Evolutionary conservation across 768 basidiomycete species (phyloP).

Genomic region (Coprinopsis sp.): DNA sequence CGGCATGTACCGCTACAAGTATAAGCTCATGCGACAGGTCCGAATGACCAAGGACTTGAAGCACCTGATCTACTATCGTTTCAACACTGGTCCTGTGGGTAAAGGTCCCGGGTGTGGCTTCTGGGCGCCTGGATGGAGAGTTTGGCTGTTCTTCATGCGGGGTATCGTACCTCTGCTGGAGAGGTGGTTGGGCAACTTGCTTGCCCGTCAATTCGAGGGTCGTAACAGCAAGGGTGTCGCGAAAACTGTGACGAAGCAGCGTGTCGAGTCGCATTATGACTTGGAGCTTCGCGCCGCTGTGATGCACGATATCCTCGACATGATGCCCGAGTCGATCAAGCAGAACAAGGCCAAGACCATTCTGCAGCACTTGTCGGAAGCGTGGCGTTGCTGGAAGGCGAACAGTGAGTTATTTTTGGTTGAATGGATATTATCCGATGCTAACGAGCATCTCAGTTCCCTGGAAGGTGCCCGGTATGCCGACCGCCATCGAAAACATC

Average conservation of each 20-base stretch:
- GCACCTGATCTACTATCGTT: slow-evolving; percentile 96
- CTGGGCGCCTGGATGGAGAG: slow-evolving; percentile 99
- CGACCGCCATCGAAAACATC: slow-evolving; percentile 98
- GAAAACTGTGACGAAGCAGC: slow-evolving; percentile 98
- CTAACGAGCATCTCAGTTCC: slow-evolving; percentile 50
- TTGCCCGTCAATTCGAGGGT: slow-evolving; percentile 98
- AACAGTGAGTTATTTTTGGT: slow-evolving; percentile 52
- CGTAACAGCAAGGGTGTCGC: slow-evolving; percentile 95
- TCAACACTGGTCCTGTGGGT: slow-evolving; percentile 99
- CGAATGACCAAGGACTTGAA: slow-evolving; percentile 99
- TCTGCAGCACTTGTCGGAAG: slow-evolving; percentile 94
- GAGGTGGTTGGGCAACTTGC: slow-evolving; percentile 95
- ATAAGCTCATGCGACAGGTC: slow-evolving; percentile 99
- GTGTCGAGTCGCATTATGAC: slow-evolving; percentile 98
- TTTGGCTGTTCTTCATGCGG: slow-evolving; percentile 99
- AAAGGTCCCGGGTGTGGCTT: slow-evolving; percentile 99
- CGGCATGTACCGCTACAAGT: slow-evolving; percentile 99
- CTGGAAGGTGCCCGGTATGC: slow-evolving; percentile 99
- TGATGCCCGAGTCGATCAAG: slow-evolving; percentile 99
- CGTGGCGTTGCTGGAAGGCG: slow-evolving; percentile 97
- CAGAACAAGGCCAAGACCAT: slow-evolving; percentile 99
- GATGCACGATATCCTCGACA: slow-evolving; percentile 99
- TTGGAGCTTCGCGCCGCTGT: slow-evolving; percentile 96
- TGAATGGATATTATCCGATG: not conserved
- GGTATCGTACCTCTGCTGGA: slow-evolving; percentile 97